Evolutionary conservation across 2,329 filamentous ascomycete species (phyloP).

Genomic region (Coniochaeta prunicola): DNA sequence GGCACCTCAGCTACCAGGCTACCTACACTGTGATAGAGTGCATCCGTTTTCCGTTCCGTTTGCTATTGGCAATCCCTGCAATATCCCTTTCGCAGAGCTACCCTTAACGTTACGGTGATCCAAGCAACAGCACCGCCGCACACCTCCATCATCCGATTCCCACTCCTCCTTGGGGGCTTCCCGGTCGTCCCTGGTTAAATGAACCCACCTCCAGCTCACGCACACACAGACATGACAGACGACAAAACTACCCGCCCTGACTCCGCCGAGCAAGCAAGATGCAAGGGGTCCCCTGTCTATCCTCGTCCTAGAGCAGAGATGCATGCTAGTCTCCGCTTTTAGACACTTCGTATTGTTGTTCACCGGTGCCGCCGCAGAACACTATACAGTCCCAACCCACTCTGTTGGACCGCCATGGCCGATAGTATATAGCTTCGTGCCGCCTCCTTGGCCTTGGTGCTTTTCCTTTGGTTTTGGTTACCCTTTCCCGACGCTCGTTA

Average conservation of each 20-base stretch:
- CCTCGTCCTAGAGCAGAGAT: background rate
- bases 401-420: background rate
- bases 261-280: background rate
- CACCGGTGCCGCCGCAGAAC: background rate
- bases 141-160: background rate
- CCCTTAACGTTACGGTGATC: background rate
- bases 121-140: background rate
- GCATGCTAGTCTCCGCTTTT: background rate
- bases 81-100: background rate
- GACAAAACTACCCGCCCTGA: background rate
- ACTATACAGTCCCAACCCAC: background rate
- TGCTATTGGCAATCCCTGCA: background rate
- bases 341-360: slow-evolving; percentile 1
- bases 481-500: background rate
- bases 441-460: background rate
- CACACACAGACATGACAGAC: background rate
- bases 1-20: too few species aligned
- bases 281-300: background rate
- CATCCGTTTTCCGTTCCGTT: background rate
- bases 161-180: background rate
- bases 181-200: background rate
- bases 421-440: background rate
- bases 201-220: background rate
- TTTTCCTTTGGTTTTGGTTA: slow-evolving; percentile 1
- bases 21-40: too few species aligned